phyloP scores from a whole-genome alignment of 768 basidiomycete genomes.

The Ephemerocybe angulata region DNA sequence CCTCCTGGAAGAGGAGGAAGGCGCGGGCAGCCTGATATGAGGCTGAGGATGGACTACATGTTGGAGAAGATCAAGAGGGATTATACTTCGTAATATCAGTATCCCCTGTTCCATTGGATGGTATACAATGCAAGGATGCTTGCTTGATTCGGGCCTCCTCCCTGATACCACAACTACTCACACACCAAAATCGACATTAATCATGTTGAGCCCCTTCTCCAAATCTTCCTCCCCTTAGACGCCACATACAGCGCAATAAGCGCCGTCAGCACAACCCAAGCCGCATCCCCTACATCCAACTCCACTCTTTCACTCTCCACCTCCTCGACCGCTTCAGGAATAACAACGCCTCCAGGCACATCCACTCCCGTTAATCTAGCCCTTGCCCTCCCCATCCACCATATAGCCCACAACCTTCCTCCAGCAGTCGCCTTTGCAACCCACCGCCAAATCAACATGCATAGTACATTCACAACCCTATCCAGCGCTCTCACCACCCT shows the following conservation, averaged over 20 bases:
- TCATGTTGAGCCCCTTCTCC: not conserved
- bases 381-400: not conserved
- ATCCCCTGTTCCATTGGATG: not conserved
- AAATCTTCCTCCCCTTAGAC: not conserved
- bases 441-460: not conserved
- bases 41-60: conserved; percentile 80
- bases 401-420: not conserved
- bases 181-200: not conserved
- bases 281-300: not conserved
- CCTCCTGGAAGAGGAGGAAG: conserved; percentile 29
- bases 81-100: conserved; percentile 1
- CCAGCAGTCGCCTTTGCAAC: not conserved
- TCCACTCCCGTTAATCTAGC: not conserved
- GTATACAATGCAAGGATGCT: not conserved
- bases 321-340: not conserved
- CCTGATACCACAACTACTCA: not conserved
- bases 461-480: not conserved
- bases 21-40: conserved; percentile 65
- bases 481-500: not conserved
- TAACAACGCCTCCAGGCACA: not conserved
- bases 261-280: not conserved
- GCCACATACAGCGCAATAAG: not conserved
- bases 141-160: not conserved
- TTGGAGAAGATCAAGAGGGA: conserved; percentile 81
- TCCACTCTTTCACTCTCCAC: not conserved